Base-by-base conservation (phyloP, 768 basidiomycete species). In the Suillus cothurnatus region DNA sequence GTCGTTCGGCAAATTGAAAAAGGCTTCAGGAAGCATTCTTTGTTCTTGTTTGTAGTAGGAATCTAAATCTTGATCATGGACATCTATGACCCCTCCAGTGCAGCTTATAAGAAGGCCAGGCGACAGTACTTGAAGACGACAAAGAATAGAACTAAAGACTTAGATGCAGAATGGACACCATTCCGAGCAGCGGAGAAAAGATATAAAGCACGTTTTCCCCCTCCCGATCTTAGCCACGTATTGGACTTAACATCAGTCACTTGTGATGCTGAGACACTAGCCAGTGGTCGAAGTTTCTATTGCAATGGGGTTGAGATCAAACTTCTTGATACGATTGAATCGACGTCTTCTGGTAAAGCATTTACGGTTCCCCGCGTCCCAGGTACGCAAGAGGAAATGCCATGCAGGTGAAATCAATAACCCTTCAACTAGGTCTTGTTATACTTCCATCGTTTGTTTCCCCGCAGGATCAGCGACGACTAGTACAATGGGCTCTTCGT, bases 151-250 rank as follows among this genome's bases (percentile, higher is more conserved):
- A 76, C 75, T 15, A 71, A 71, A 0, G 77, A 81, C 32, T 66
- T 79, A 8, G 84, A 86, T n/a, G 67, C 75, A 14, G 81, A 83
- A 53, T 92, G 90, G 90, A 86, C 92, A 0, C 83, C 90, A 0
- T 94, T 94, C 74, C 82, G 93, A 71, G 83, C 83, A 0, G 87
- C 87, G 31, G 93, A 95, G 76, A 95, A 95, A 77, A 84, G 80
- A 50, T 95, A 85, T 82, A 95, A 94, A 76, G 82, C 90, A 0
- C 83, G 85, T 36, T 93, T 91, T 71, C 92, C 92, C 5, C 92
- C 90, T 0, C 92, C 89, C 3, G 88, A 92, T 77, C 81, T 94
- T 9, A 83, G 83, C 31, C 74, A 77, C 49, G 90, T 91, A 21
- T 81, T 95, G 4, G 92, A 95, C 76, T 80, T 91, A 47, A 84